Evolutionary conservation across 2,329 filamentous ascomycete species (phyloP).

Genomic region (Neofusicoccum kwambonambiense): DNA sequence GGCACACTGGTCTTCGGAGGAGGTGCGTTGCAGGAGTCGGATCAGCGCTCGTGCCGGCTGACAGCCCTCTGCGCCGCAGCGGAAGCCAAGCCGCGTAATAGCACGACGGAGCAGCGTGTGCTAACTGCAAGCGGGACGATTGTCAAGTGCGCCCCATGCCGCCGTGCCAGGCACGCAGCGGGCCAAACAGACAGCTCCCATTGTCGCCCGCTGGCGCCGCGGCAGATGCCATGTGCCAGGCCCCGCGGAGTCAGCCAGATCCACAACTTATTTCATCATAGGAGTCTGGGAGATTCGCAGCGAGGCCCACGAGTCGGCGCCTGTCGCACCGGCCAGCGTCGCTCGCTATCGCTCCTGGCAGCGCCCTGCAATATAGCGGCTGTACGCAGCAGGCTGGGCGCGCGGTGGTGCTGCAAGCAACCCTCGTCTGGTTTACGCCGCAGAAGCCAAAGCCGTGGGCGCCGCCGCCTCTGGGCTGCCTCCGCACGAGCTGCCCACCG

Average conservation of each 20-base stretch:
- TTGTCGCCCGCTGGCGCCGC: background rate
- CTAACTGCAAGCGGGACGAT: background rate
- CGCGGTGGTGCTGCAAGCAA: background rate
- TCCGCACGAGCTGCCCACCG: constrained; percentile 4
- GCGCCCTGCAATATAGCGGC: background rate
- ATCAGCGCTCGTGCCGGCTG: too few species aligned
- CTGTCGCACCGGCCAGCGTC: too few species aligned
- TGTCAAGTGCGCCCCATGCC: background rate
- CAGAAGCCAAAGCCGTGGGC: background rate
- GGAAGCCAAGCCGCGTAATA: too few species aligned
- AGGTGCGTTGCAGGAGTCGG: too few species aligned
- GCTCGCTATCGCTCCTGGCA: background rate
- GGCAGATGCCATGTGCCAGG: background rate
- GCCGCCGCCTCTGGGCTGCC: background rate
- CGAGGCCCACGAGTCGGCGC: background rate
- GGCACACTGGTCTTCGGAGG: too few species aligned
- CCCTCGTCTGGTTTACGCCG: background rate
- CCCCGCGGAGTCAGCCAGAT: background rate
- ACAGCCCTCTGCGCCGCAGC: too few species aligned
- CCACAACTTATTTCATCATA: background rate
- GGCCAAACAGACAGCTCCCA: background rate
- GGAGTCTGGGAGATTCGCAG: background rate
- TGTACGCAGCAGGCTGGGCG: too few species aligned
- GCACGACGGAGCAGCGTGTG: too few species aligned
- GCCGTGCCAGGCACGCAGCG: background rate